phyloP scores from a whole-genome alignment of 2,329 filamentous ascomycete species.

The Aspergillus aculeatus region DNA sequence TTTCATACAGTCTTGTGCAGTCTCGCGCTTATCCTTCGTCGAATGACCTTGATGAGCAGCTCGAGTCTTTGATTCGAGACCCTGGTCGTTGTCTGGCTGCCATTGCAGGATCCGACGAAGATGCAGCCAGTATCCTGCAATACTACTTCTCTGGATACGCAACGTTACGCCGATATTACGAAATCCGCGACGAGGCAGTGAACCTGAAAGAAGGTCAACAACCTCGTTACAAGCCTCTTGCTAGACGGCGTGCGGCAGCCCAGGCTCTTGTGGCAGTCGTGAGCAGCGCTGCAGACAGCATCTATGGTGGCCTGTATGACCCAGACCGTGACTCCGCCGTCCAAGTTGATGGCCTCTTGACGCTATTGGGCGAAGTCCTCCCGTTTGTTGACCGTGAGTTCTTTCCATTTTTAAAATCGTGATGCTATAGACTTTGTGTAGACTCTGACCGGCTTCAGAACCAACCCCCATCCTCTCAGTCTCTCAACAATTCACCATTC shows the following conservation, averaged over 20 bases:
- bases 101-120: constrained; percentile 71
- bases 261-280: constrained; percentile 78
- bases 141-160: constrained; percentile 89
- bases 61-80: constrained; percentile 67
- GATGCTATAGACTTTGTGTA: neutral
- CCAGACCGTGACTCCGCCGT: constrained; percentile 76
- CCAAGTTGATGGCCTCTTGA: constrained; percentile 80
- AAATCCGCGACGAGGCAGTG: constrained; percentile 72
- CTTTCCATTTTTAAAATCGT: neutral
- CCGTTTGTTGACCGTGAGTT: constrained; percentile 66
- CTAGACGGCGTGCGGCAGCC: constrained; percentile 68
- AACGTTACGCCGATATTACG: constrained; percentile 85
- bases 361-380: constrained; percentile 78
- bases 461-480: constrained; percentile 62
- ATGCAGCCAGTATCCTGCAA: constrained; percentile 79
- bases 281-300: constrained; percentile 81
- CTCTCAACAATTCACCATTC: constrained; percentile 70
- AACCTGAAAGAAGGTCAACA: constrained; percentile 38
- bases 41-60: constrained; percentile 68
- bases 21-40: constrained; percentile 75
- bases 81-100: constrained; percentile 70
- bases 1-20: constrained; percentile 81
- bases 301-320: constrained; percentile 87
- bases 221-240: constrained; percentile 52
- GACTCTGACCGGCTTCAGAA: constrained; percentile 32